Base-by-base conservation (phyloP, 805 yeast genomes). In the Cyberlindnera samutprakarnensis region DNA sequence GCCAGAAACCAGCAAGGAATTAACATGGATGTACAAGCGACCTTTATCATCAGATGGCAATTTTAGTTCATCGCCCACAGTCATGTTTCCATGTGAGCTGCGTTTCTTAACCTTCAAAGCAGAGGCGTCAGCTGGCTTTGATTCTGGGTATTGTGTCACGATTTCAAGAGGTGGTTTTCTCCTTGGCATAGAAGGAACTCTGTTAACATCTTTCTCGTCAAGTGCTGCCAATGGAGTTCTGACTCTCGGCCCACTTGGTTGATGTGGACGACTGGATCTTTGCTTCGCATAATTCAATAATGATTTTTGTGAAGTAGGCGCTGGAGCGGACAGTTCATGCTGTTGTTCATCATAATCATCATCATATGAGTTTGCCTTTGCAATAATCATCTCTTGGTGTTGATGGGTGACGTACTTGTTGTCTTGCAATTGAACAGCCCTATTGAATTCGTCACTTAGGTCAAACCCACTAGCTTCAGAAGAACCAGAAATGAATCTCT, bases 1-100 rank as follows among this genome's bases (percentile, higher is more conserved):
- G 4, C 48, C 44, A 18, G 75, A 50, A 23, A 61, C 64, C 39
- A 65, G 64, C 33, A 75, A 46, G 2, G 71, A 70, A 33, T 71
- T 61, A 31, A 72, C 54, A 36, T 71, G 73, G 12, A 64, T 53
- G 37, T 61, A 64, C 16, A 64, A 38, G 23, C 66, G 54, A 11
- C 69, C 69, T 25, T 55, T 52, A 16, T 72, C 73, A 23, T 61
- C 46, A 22, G 61, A 11, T 13, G 36, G 25, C 3, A 23, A 18
- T n/a, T 13, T 19, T n/a, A 14, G 16, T 15, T 7, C 30, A 15
- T 10, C 9, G 7, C 16, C 21, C 8, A 23, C 25, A 4, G 28
- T 28, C 29, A 35, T 27, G 18, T 27, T 38, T 29, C 25, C 21
- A 7, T 35, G 29, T 7, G 39, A 35, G 15, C 33, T 35, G 24